Conservation (phyloP, 129 eudicot species). For the Lactuca sativa region DNA sequence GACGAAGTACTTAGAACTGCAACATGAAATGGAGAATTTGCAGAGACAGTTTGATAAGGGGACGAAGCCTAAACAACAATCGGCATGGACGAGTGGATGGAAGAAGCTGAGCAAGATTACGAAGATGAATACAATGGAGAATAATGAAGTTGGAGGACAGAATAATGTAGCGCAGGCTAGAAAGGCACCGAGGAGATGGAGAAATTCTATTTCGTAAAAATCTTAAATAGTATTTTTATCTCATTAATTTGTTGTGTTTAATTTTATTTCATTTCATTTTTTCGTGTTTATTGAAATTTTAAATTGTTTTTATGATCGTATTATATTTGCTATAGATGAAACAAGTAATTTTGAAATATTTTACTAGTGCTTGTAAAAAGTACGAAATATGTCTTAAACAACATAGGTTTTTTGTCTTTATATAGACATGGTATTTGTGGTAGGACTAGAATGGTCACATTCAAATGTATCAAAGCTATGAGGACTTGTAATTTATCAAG, state of each 20-base stretch:
- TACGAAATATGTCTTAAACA: neutral
- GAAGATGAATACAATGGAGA: slow-evolving; percentile 53
- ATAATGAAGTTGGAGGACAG: slow-evolving; percentile 50
- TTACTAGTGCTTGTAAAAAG: neutral
- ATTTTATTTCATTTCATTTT: neutral
- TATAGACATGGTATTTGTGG: neutral
- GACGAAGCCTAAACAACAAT: slow-evolving; percentile 60
- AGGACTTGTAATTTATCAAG: neutral
- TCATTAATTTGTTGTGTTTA: neutral
- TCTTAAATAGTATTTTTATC: neutral
- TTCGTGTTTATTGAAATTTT: neutral
- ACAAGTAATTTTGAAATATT: neutral
- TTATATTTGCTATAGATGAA: neutral
- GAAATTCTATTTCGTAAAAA: slow-evolving; percentile 76
- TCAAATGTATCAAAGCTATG: too few species aligned
- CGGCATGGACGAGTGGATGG: slow-evolving; percentile 95
- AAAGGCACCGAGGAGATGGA: slow-evolving; percentile 91
- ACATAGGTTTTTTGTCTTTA: too few species aligned
- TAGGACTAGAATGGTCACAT: neutral
- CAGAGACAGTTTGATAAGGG: slow-evolving; percentile 80
- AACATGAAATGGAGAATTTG: slow-evolving; percentile 77
- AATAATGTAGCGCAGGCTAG: slow-evolving; percentile 47
- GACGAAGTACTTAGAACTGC: slow-evolving; percentile 77
- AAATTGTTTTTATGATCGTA: neutral
- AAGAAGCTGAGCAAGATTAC: slow-evolving; percentile 76